A percentile compares a stretch with the other conserved stretches of the same genome.
Evolutionary conservation across 345 rosid genomes (phyloP).

Genomic region (Eutrema heterophyllum): DNA sequence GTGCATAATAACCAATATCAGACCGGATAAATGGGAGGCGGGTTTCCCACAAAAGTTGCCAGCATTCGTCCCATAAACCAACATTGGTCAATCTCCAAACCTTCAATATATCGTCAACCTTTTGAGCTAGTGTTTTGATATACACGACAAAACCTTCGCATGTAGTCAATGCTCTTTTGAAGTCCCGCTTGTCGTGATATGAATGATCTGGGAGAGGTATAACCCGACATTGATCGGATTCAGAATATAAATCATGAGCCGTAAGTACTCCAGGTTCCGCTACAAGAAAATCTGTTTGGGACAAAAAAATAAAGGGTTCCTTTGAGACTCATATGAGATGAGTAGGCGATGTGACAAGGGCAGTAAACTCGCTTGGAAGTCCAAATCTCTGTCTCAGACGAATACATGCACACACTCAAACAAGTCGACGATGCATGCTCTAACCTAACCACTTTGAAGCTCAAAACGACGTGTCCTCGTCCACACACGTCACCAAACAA

Average conservation of each 20-base stretch:
- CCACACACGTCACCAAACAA: not conserved
- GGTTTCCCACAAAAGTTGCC: not conserved
- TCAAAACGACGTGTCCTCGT: not conserved
- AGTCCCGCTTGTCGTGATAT: not conserved
- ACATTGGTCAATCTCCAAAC: not conserved
- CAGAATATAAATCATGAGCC: not conserved
- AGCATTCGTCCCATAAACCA: not conserved
- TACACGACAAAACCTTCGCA: not conserved
- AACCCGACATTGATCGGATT: not conserved
- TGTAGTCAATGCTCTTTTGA: not conserved
- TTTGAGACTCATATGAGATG: not conserved
- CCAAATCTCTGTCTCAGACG: conserved; percentile 13
- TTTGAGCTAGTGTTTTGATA: not conserved
- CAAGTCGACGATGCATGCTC: too few relatives aligned
- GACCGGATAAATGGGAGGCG: not conserved
- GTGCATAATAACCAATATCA: not conserved
- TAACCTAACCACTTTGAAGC: not conserved
- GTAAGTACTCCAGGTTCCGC: not conserved
- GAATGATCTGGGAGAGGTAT: not conserved
- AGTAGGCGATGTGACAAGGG: not conserved
- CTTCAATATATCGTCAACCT: not conserved
- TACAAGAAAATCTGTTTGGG: not conserved
- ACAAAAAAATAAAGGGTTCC: not conserved
- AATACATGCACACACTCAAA: not conserved
- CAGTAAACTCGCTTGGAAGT: not conserved